A percentile compares a stretch with the other conserved stretches of the same genome.
Conservation (phyloP, 2,329 filamentous ascomycete species). For the Fusarium albidum region DNA sequence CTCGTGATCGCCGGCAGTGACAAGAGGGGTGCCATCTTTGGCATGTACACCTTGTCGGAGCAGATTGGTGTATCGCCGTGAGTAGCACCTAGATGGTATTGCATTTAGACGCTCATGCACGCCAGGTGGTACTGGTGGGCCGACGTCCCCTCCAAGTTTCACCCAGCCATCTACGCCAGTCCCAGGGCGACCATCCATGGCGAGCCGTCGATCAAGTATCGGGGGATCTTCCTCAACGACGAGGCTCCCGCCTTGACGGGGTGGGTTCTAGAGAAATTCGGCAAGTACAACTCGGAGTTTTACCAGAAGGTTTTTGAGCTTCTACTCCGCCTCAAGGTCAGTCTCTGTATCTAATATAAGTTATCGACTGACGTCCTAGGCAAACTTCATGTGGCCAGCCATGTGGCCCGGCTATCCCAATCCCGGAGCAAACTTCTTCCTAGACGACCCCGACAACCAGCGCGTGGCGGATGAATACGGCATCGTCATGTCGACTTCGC, state of each 20-base stretch:
- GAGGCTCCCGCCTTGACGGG: constrained; percentile 55
- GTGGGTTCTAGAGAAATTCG: constrained; percentile 61
- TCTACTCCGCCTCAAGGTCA: constrained; percentile 34
- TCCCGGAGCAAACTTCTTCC: constrained; percentile 65
- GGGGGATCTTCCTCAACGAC: constrained; percentile 70
- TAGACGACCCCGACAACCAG: constrained; percentile 67
- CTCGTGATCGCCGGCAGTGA: constrained; percentile 19
- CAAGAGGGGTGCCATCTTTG: constrained; percentile 24
- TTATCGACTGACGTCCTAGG: constrained; percentile 42
- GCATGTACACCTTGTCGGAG: constrained; percentile 23
- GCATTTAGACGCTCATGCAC: accelerated
- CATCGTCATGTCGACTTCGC: constrained; percentile 23
- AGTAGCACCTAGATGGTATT: not conserved
- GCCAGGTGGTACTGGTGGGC: constrained; percentile 37
- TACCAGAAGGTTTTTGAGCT: constrained; percentile 71
- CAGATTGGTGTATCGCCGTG: constrained; percentile 31
- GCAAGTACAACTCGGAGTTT: constrained; percentile 63
- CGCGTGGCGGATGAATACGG: constrained; percentile 58
- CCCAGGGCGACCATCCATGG: constrained; percentile 42
- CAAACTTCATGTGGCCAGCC: constrained; percentile 74
- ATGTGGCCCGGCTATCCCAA: constrained; percentile 65
- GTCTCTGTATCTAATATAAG: accelerated
- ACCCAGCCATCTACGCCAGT: constrained; percentile 1
- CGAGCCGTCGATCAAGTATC: constrained; percentile 65
- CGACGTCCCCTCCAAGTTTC: constrained; percentile 19